Evolutionary conservation across 108 stramenopile genomes (phyloP), one percentile per base, ranked within the genome.

Genomic region (Nitzschia putrida): DNA sequence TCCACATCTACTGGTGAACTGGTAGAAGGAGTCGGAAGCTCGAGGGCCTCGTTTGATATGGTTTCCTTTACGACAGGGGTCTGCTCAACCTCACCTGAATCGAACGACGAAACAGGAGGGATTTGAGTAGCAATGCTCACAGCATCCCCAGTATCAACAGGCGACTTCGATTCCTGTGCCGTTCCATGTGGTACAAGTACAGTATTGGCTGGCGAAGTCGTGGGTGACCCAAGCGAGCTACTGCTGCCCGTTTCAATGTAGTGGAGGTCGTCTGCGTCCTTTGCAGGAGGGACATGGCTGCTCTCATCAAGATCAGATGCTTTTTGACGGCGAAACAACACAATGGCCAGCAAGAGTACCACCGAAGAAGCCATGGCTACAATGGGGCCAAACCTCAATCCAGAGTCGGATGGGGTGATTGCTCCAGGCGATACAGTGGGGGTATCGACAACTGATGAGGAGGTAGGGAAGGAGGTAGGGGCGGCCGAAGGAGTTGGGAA

Each of bases 321-420:
- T 49, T 18, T 49, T 6, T 18, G 18, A 3, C 47, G 47, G 47
- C 47, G 47, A 18, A 49, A 49, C 18, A 49, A 16, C 14, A 49
- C 14, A 49, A 49, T 16, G n/a, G 47, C 18, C 47, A 49, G 6
- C 47, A 49, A 18, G 3, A 49, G 18, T 2, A 47, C n/a, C 13
- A 63, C 44, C 0, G 61, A 41, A 1, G 61, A 63, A 23, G 61
- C 42, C 10, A 23, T n/a, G 9, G 61, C 43, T 13, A 63, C 24
- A 9, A 63, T 20, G 8, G 61, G 23, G 23, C 61, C 61, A 63
- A 63, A 24, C 21, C 42, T 16, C 12, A 63, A 13, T 11, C 43
- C 61, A 18, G 44, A 40, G 9, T 12, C 18, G 3, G 47, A 2
- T 34, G 29, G 29, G 29, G 29, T 34, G 4, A 34, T 4, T 1